These are phyloP conservation scores for Grosmannia penicillata DNA, from an alignment of 2,329 filamentous ascomycete species.

Conservation along the genomic window DNA sequence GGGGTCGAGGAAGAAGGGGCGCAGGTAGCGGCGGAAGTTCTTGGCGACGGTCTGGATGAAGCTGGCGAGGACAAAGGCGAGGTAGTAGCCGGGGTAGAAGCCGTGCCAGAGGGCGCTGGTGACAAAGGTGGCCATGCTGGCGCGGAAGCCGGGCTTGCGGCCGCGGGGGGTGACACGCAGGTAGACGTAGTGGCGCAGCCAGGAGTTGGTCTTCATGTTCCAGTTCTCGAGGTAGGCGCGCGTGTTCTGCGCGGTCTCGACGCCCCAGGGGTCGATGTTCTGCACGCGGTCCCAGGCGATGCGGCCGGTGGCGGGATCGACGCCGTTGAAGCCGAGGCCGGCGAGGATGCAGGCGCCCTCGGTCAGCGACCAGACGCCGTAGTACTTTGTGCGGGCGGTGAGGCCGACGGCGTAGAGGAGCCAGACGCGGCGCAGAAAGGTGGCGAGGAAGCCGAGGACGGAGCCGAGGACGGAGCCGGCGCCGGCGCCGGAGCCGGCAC, in stretches of 20 bases:
- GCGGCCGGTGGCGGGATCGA: slow-evolving; percentile 72
- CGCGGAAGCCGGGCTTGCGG: slow-evolving; percentile 91
- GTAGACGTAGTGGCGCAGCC: slow-evolving; percentile 93
- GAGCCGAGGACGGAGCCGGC: slow-evolving; percentile 42
- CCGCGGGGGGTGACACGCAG: slow-evolving; percentile 87
- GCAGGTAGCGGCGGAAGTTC: slow-evolving; percentile 76
- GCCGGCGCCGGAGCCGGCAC: slow-evolving; percentile 45
- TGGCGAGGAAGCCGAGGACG: slow-evolving; percentile 28
- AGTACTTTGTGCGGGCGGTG: slow-evolving; percentile 80
- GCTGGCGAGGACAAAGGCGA: slow-evolving; percentile 77
- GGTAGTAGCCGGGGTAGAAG: slow-evolving; percentile 93
- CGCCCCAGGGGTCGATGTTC: slow-evolving; percentile 74
- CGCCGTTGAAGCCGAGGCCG: slow-evolving; percentile 85
- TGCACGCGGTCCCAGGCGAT: slow-evolving; percentile 81
- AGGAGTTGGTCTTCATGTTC: slow-evolving; percentile 98
- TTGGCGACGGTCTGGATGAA: slow-evolving; percentile 90
- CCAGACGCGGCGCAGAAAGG: slow-evolving; percentile 57
- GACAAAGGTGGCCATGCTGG: slow-evolving; percentile 82
- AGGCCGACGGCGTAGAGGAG: slow-evolving; percentile 74
- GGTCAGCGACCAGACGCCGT: slow-evolving; percentile 85
- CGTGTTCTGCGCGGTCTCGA: slow-evolving; percentile 89
- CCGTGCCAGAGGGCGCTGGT: slow-evolving; percentile 97
- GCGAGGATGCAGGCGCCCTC: slow-evolving; percentile 91
- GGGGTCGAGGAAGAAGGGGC: slow-evolving; percentile 82
- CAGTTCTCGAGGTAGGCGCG: slow-evolving; percentile 80